These are phyloP conservation scores for Byssochlamys sp. DNA, from an alignment of 2,329 filamentous ascomycete genomes.

Conservation along the genomic window DNA sequence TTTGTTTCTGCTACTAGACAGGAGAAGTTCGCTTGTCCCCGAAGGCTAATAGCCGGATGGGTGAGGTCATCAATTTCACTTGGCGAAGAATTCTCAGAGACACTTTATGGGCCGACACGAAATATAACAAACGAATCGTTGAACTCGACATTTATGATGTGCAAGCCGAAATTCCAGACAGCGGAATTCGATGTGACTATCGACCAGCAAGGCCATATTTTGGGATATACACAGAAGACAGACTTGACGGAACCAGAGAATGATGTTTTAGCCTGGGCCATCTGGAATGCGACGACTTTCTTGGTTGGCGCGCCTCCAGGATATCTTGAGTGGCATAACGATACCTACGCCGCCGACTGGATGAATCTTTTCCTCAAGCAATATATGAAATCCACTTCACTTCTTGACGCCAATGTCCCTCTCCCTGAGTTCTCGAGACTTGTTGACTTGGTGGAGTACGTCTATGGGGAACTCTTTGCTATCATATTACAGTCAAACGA, in stretches of 20 bases:
- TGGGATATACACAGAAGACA: conserved; percentile 2
- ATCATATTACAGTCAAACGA: conserved; percentile 37
- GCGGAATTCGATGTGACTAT: conserved; percentile 28
- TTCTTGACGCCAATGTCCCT: conserved; percentile 28
- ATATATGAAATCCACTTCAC: conserved; percentile 14
- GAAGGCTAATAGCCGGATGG: conserved; percentile 2
- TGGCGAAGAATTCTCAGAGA: neutral
- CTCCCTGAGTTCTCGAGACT: conserved; percentile 24
- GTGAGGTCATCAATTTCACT: neutral
- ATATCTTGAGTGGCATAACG: conserved; percentile 39
- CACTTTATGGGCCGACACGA: neutral
- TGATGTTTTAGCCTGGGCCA: neutral
- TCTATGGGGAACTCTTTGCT: conserved; percentile 35
- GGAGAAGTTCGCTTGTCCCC: neutral
- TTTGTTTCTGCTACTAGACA: neutral
- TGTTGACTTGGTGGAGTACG: conserved; percentile 10
- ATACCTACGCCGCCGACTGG: conserved; percentile 36
- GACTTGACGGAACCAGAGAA: conserved; percentile 1
- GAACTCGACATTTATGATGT: conserved; percentile 23
- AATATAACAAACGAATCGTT: conserved; percentile 3
- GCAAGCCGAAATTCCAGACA: conserved; percentile 22
- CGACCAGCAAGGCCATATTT: conserved; percentile 21
- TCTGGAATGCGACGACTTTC: neutral
- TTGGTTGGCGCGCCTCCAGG: neutral
- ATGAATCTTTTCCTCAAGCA: conserved; percentile 39